Evolutionary conservation across 2,329 filamentous ascomycete species (phyloP).

Genomic region (Hymenoscyphus repandus): DNA sequence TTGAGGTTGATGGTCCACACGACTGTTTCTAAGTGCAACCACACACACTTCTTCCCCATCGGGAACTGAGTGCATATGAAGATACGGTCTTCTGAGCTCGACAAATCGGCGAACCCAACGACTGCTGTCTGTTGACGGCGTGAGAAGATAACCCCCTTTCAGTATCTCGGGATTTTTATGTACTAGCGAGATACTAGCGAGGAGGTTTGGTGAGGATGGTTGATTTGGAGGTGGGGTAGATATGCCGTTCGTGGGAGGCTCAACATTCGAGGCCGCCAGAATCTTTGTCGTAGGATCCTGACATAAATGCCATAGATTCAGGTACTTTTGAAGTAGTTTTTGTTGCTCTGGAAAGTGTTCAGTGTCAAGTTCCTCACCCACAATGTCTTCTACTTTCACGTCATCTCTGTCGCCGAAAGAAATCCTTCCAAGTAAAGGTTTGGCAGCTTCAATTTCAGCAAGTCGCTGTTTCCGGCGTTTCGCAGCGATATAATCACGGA

Average conservation of each 20-base stretch:
- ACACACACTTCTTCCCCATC: slow-evolving; percentile 88
- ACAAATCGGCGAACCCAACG: slow-evolving; percentile 91
- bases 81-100: slow-evolving; percentile 83
- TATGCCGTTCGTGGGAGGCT: slow-evolving; percentile 62
- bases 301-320: slow-evolving; percentile 31
- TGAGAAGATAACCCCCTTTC: slow-evolving; percentile 83
- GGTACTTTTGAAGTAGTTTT: slow-evolving; percentile 37
- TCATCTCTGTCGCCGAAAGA: slow-evolving; percentile 30
- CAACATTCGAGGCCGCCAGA: slow-evolving; percentile 56
- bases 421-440: slow-evolving; percentile 59
- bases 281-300: slow-evolving; percentile 39
- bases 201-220: slow-evolving; percentile 55
- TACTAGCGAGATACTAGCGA: slow-evolving; percentile 71
- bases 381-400: slow-evolving; percentile 28
- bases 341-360: slow-evolving; percentile 30
- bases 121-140: slow-evolving; percentile 73
- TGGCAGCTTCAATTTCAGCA: slow-evolving; percentile 73
- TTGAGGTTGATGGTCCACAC: slow-evolving; percentile 89
- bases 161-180: slow-evolving; percentile 76
- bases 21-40: slow-evolving; percentile 80
- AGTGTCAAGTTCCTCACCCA: slow-evolving; percentile 2
- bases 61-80: slow-evolving; percentile 80
- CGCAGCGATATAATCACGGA: slow-evolving; percentile 78
- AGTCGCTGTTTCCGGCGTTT: slow-evolving; percentile 69
- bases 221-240: slow-evolving; percentile 28